Evolutionary conservation across 306 rosid species (phyloP).

Genomic region (Quercus wislizeni): DNA sequence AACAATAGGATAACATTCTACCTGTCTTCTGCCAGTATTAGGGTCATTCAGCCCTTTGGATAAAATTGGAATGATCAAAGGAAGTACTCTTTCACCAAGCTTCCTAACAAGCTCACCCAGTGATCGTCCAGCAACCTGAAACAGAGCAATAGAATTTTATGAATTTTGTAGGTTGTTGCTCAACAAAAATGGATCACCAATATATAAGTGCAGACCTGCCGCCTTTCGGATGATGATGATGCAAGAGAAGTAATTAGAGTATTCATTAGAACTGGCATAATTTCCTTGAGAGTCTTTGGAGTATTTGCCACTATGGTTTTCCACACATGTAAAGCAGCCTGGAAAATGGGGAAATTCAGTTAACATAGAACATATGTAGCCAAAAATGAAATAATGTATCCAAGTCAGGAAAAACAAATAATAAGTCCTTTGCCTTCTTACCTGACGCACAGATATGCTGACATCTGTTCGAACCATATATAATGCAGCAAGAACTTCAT

Average conservation of each 20-base stretch:
- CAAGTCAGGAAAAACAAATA: neutral
- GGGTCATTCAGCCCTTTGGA: conserved; percentile 78
- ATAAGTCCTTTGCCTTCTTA: conserved; percentile 17
- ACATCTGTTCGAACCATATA: conserved; percentile 98
- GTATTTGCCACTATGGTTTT: conserved; percentile 97
- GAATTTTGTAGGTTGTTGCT: neutral
- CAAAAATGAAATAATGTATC: neutral
- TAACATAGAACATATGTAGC: neutral
- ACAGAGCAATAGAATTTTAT: conserved; percentile 11
- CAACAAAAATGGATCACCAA: conserved; percentile 3
- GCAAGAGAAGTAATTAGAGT: conserved; percentile 96
- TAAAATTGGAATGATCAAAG: conserved; percentile 89
- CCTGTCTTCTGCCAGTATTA: conserved; percentile 83
- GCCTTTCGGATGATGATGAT: conserved; percentile 88
- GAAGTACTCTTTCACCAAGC: conserved; percentile 98
- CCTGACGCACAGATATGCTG: conserved; percentile 99
- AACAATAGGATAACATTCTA: conserved; percentile 26
- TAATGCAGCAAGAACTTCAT: conserved; percentile 91
- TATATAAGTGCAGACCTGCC: conserved; percentile 57
- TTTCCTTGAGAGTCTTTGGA: conserved; percentile 92
- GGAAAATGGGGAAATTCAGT: conserved; percentile 16
- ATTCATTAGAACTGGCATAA: conserved; percentile 95
- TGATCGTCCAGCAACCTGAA: conserved; percentile 92
- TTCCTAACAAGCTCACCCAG: conserved; percentile 98
- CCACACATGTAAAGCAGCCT: conserved; percentile 99